Evolutionary conservation across 495 filamentous ascomycete genomes (phyloP).

Genomic region (Penicillium soppii): DNA sequence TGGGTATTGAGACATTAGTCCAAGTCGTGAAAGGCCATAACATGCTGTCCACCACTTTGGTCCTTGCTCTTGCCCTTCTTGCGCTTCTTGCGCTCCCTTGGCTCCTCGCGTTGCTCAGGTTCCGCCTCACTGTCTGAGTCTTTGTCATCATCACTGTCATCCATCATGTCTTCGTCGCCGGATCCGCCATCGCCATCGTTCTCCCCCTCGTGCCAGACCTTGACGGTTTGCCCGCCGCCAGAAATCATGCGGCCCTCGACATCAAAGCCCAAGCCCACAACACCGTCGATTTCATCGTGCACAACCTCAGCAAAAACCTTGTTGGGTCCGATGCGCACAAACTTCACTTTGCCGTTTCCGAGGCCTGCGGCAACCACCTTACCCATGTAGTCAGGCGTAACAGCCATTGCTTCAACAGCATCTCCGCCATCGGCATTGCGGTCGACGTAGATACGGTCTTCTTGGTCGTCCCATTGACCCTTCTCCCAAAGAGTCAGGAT

Average conservation of each 20-base stretch:
- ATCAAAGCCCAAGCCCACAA: slow-evolving; percentile 77
- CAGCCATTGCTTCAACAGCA: slow-evolving; percentile 67
- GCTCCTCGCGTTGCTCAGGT: slow-evolving; percentile 27
- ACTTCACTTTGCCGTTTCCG: slow-evolving; percentile 64
- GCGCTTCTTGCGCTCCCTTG: slow-evolving; percentile 54
- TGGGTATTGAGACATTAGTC: slow-evolving; percentile 43
- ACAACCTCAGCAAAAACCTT: slow-evolving; percentile 58
- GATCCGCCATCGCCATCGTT: slow-evolving; percentile 32
- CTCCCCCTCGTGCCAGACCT: slow-evolving; percentile 74
- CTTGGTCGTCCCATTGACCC: slow-evolving; percentile 91
- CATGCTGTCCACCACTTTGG: slow-evolving; percentile 51
- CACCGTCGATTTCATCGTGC: slow-evolving; percentile 83
- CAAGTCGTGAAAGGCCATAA: slow-evolving; percentile 64
- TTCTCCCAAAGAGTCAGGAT: slow-evolving; percentile 90
- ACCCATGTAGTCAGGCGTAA: slow-evolving; percentile 63
- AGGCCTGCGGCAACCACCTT: slow-evolving; percentile 70
- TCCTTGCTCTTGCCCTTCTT: slow-evolving; percentile 59
- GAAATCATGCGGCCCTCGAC: slow-evolving; percentile 80
- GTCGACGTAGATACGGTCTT: slow-evolving; percentile 77
- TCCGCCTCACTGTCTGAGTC: slow-evolving; percentile 47
- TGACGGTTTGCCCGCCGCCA: slow-evolving; percentile 77
- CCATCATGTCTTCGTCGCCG: slow-evolving; percentile 34
- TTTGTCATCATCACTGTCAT: slow-evolving; percentile 45
- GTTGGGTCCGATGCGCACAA: slow-evolving; percentile 57
- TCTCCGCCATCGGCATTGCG: slow-evolving; percentile 57